Evolutionary conservation across 495 filamentous ascomycete genomes (phyloP), one percentile per base, ranked within the genome.

Genomic region (Staphylotrichum tortipilum): DNA sequence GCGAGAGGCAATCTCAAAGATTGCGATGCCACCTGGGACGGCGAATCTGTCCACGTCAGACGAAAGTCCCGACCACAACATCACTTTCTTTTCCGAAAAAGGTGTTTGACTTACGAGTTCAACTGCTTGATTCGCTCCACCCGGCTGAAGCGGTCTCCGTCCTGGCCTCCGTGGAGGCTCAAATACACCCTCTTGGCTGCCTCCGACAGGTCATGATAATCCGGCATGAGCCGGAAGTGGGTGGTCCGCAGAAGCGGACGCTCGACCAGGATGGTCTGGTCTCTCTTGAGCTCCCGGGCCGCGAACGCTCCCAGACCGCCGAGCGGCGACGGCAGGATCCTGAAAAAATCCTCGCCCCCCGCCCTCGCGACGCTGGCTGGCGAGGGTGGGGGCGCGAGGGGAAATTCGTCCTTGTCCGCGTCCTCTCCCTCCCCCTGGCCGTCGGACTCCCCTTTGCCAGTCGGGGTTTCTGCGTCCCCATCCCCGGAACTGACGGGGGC

Each of bases 261-360:
- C 31, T 70, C 68, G 0, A 53, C 52, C 0, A 62, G 47, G 10
- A 70, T 61, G 2, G 60, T 15, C 44, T 66, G 55, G 7, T 52
- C 58, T 0, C 31, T 4, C 43, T 44, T 44, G 18, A 70, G 55
- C 18, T 63, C 55, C 1, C 42, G 42, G 0, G 46, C 50, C 1
- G 67, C 62, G 30, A 70, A 68, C 3, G 49, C 59, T 3, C 67
- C 67, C 11, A 59, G 33, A 0, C 67, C 67, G 11, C 65, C 64
- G 0, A 55, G 38, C 0, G 4, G 21, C 10, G 63, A 67, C 9
- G 50, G 46, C 19, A 44, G 50, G 7, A 70, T 44, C 11, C 60
- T 37, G 31, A 68, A 55, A 21, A 50, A 55, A 1, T 56, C 31
- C 1, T 30, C 22, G 14, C 7, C 21, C 14, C 8, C 14, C 7